These are phyloP conservation scores for Periconia macrospinosa DNA, from an alignment of 2,329 filamentous ascomycete species.

Conservation along the genomic window DNA sequence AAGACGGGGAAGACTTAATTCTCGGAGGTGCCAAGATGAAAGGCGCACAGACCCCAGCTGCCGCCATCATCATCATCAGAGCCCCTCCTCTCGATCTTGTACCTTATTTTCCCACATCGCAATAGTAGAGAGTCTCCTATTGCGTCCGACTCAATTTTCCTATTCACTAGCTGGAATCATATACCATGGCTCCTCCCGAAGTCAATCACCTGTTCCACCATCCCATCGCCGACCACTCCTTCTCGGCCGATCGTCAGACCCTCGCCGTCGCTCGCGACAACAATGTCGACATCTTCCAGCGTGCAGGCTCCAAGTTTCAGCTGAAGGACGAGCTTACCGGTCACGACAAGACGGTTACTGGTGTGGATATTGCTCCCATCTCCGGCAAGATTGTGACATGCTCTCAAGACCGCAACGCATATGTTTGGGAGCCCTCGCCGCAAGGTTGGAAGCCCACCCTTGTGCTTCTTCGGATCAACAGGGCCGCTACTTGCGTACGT, in stretches of 20 bases:
- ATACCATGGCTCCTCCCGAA: slow-evolving; percentile 79
- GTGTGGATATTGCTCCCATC: slow-evolving; percentile 90
- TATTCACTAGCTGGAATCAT: too few relatives aligned
- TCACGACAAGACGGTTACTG: slow-evolving; percentile 95
- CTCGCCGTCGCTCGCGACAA: slow-evolving; percentile 91
- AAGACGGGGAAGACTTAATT: slow-evolving; percentile 23
- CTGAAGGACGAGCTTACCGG: slow-evolving; percentile 92
- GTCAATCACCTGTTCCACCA: slow-evolving; percentile 96
- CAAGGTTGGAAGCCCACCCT: slow-evolving; percentile 95
- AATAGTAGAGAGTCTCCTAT: slow-evolving; percentile 98
- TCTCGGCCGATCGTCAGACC: slow-evolving; percentile 86
- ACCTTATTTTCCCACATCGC: slow-evolving; percentile 14
- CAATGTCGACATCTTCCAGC: slow-evolving; percentile 83
- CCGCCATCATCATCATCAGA: slow-evolving; percentile 14
- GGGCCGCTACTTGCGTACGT: slow-evolving; percentile 92
- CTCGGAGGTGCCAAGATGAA: slow-evolving; percentile 34
- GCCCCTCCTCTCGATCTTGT: not conserved
- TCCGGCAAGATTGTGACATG: slow-evolving; percentile 96
- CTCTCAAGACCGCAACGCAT: slow-evolving; percentile 96
- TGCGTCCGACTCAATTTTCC: slow-evolving; percentile 39
- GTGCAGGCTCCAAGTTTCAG: slow-evolving; percentile 72
- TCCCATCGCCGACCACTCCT: slow-evolving; percentile 96
- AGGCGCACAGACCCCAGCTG: slow-evolving; percentile 14
- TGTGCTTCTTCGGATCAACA: slow-evolving; percentile 94
- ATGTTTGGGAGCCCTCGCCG: slow-evolving; percentile 95